A percentile compares a stretch with the other conserved stretches of the same genome.
phyloP scores from a whole-genome alignment of 805 yeast genomes.

The Peterozyma xylosa region DNA sequence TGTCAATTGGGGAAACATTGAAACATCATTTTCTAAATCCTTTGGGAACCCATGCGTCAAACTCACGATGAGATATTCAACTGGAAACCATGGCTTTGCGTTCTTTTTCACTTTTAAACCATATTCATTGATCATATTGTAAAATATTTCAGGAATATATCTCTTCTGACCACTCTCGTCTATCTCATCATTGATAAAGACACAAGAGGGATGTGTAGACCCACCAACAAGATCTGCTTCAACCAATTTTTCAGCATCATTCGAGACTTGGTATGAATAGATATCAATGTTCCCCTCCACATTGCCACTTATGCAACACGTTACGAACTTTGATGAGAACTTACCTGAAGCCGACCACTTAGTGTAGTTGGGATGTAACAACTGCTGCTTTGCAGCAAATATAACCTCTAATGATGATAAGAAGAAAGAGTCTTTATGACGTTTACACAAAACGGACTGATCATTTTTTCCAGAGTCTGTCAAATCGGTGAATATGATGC shows the following conservation, averaged over 20 bases:
- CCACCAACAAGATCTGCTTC: conserved; percentile 81
- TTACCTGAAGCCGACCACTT: conserved; percentile 55
- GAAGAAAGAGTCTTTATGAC: conserved; percentile 89
- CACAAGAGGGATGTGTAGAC: conserved; percentile 84
- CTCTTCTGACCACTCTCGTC: conserved; percentile 32
- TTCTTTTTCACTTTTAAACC: conserved; percentile 79
- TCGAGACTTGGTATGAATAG: conserved; percentile 81
- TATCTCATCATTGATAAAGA: conserved; percentile 71
- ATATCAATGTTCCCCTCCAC: conserved; percentile 83
- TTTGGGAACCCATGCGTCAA: conserved; percentile 91
- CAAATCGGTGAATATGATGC: conserved; percentile 84
- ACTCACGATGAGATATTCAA: conserved; percentile 81
- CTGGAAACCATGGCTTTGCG: conserved; percentile 89
- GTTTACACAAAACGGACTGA: conserved; percentile 85
- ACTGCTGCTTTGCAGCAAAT: conserved; percentile 78
- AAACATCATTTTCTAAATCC: conserved; percentile 17
- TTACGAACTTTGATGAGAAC: conserved; percentile 85
- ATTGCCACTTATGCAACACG: conserved; percentile 93
- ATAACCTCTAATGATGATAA: conserved; percentile 79
- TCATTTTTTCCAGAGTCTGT: conserved; percentile 80
- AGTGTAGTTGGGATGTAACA: conserved; percentile 51
- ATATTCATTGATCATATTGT: conserved; percentile 80
- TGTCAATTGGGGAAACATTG: conserved; percentile 31
- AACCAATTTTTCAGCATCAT: conserved; percentile 80
- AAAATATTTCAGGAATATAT: conserved; percentile 93